Base-by-base conservation (phyloP, 306 rosid genomes). In the Sesbania bispinosa region DNA sequence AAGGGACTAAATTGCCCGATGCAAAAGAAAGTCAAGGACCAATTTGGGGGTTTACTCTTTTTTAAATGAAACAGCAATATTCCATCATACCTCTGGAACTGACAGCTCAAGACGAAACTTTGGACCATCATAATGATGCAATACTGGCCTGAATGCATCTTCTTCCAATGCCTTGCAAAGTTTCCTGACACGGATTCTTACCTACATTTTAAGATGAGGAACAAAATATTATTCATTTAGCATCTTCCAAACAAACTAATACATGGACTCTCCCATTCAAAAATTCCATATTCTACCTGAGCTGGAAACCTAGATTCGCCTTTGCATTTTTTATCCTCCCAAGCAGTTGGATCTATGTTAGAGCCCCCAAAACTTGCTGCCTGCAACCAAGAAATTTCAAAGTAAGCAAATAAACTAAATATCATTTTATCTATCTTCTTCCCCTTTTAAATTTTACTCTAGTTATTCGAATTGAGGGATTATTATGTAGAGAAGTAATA, bases 231-330 rank as follows among this genome's bases (percentile, higher is more conserved):
- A 55, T 24, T 13, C 10, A 72, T 39, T 38, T 35, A 60, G 54
- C 10, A 51, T 2, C 69, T 63, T 39, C 57, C 45, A 73, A 26
- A 50, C 32, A 54, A 45, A 57, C 10, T 35, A 60, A 48, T 6
- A 29, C 13, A 43, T 36, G 36, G 39, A 30, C 32, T 13, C 50
- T 47, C 33, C 20, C 29, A 73, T 57, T 50, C 20, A 53, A 60
- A 60, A 47, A 4, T 35, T 42, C 18, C 18, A 65, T 41, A 69
- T 71, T 67, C 67, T 88, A 95, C 99, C 99, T 91, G 97, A 53
- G 99, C 99, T 20, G 97, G 99, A 76, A 95, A 91, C 84, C 99
- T 88, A 33, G 99, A 94, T 71, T 94, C 99, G 46, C 99, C 99
- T 81, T 91, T 94, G 84, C 99, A 94, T 59, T 94, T 94, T 83